Evolutionary conservation across 768 basidiomycete species (phyloP).

Genomic region (Boletus pseudo-olivaceus): DNA sequence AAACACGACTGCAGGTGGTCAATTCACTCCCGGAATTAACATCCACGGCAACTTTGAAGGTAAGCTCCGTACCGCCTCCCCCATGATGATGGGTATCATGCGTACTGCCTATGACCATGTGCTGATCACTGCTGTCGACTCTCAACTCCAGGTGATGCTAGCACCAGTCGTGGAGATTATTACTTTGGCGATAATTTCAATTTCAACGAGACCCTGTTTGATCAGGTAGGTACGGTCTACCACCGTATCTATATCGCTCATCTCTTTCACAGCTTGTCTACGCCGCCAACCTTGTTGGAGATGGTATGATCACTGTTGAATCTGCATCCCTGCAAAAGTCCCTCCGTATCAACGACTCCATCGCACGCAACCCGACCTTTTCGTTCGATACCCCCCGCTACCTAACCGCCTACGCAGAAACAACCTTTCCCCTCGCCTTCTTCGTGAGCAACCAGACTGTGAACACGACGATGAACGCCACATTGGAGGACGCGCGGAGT

Average conservation of each 20-base stretch:
- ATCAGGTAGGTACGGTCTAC: conserved; percentile 3
- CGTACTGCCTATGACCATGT: not conserved
- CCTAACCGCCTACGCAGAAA: conserved; percentile 22
- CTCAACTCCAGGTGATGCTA: conserved; percentile 19
- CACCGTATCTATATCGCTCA: not conserved
- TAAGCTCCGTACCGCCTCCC: not conserved
- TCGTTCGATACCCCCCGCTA: conserved; percentile 19
- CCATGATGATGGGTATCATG: not conserved
- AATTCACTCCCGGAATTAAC: conserved; percentile 18
- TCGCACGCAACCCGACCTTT: conserved; percentile 23
- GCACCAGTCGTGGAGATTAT: conserved; percentile 23
- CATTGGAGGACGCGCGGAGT: conserved; percentile 16
- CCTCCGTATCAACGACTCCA: conserved; percentile 24
- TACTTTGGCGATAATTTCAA: conserved; percentile 25
- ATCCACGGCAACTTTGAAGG: conserved; percentile 26
- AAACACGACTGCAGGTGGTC: conserved; percentile 12
- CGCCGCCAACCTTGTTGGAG: conserved; percentile 20
- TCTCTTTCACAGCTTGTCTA: conserved; percentile 8
- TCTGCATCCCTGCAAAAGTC: conserved; percentile 20
- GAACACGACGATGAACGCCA: conserved; percentile 13
- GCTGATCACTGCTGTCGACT: not conserved
- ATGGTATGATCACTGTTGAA: conserved; percentile 19
- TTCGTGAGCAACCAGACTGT: conserved; percentile 17
- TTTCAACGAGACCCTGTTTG: conserved; percentile 27
- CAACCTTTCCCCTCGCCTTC: conserved; percentile 25